phyloP scores from a whole-genome alignment of 768 basidiomycete species.

The Collybia sp. region DNA sequence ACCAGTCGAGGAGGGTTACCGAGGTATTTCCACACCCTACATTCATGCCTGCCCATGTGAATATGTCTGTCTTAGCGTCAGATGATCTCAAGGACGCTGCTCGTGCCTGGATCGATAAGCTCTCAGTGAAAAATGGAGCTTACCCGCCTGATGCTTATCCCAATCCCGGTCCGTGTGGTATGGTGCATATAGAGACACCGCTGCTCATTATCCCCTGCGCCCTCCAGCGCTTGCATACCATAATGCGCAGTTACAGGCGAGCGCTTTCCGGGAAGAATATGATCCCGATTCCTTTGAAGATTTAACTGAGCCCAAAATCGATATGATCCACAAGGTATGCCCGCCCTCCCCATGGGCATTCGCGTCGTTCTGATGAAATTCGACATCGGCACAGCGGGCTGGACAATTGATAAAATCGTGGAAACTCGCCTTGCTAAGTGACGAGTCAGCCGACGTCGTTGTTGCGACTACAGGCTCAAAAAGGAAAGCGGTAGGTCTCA shows the following conservation, averaged over 20 bases:
- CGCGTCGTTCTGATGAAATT: constrained; percentile 5
- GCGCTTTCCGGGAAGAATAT: constrained; percentile 89
- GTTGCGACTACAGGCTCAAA: constrained; percentile 49
- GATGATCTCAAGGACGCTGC: constrained; percentile 67
- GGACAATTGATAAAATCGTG: constrained; percentile 66
- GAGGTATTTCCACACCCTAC: constrained; percentile 38
- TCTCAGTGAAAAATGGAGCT: constrained; percentile 69
- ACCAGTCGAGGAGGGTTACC: constrained; percentile 58
- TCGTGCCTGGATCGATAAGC: constrained; percentile 69
- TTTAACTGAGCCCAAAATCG: constrained; percentile 70
- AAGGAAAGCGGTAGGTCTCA: constrained; percentile 61
- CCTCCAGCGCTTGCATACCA: constrained; percentile 75
- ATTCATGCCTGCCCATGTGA: constrained; percentile 2
- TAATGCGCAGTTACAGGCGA: constrained; percentile 87
- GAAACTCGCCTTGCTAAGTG: constrained; percentile 58
- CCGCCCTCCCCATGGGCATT: constrained; percentile 27
- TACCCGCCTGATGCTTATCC: constrained; percentile 90
- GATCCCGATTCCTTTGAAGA: constrained; percentile 78
- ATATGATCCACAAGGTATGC: constrained; percentile 73
- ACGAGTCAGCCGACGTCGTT: constrained; percentile 58
- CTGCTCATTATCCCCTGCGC: constrained; percentile 3
- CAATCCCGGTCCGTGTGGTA: constrained; percentile 69
- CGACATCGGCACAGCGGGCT: constrained; percentile 43
- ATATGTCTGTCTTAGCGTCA: constrained; percentile 42
- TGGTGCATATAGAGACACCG: constrained; percentile 1